phyloP scores from a whole-genome alignment of 1,139 yeast species.

The Geotrichum klebahnii region DNA sequence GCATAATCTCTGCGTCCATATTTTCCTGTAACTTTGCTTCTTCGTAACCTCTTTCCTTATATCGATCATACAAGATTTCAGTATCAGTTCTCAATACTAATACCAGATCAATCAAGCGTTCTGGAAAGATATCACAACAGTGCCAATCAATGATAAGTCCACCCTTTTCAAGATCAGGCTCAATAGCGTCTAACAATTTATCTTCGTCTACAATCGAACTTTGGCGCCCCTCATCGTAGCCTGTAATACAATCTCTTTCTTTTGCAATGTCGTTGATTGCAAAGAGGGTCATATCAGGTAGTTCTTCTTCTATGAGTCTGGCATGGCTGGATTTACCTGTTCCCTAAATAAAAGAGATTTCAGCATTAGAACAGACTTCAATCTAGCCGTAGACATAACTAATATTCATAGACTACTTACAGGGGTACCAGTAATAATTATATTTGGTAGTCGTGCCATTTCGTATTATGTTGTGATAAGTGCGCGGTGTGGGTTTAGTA shows the following conservation, averaged over 20 bases:
- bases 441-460: constrained; percentile 52
- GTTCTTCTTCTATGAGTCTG: constrained; percentile 52
- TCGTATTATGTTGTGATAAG: no score
- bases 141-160: constrained; percentile 93
- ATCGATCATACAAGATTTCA: constrained; percentile 65
- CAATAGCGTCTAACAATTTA: constrained; percentile 72
- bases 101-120: constrained; percentile 83
- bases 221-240: constrained; percentile 80
- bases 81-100: constrained; percentile 82
- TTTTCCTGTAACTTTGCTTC: constrained; percentile 83
- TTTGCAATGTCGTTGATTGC: constrained; percentile 81
- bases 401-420: constrained; percentile 29
- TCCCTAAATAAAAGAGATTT: constrained; percentile 46
- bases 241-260: constrained; percentile 69
- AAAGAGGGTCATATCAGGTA: constrained; percentile 53
- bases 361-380: neutral
- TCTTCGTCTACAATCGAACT: constrained; percentile 92
- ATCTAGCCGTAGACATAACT: neutral
- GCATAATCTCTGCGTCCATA: constrained; percentile 95
- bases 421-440: constrained; percentile 92
- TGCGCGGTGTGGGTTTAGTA: neutral
- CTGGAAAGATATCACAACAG: constrained; percentile 93
- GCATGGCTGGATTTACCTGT: constrained; percentile 93
- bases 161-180: constrained; percentile 75
- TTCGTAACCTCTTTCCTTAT: constrained; percentile 63